These are phyloP conservation scores for Aureobasidium namibiae DNA, from an alignment of 2,329 filamentous ascomycete genomes.

Conservation along the genomic window DNA sequence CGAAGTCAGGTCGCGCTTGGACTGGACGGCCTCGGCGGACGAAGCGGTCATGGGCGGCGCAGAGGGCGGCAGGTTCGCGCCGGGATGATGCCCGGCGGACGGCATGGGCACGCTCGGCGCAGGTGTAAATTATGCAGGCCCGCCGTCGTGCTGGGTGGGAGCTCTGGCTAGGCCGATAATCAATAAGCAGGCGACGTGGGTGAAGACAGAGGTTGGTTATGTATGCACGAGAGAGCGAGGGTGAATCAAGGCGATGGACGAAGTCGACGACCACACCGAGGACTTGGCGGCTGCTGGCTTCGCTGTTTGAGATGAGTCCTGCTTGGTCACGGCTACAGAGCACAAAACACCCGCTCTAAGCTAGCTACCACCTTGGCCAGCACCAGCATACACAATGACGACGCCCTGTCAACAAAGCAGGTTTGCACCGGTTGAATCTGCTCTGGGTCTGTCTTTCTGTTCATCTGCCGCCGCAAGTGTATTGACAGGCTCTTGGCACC, in stretches of 20 bases:
- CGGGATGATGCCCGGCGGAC: constrained; percentile 25
- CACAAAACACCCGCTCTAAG: neutral
- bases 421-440: neutral
- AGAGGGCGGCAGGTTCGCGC: constrained; percentile 11
- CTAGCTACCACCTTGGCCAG: neutral
- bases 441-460: neutral
- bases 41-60: constrained; percentile 26
- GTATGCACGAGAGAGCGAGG: neutral
- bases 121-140: constrained; percentile 6
- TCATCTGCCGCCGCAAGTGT: neutral
- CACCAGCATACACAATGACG: neutral
- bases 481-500: neutral
- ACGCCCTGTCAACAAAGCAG: constrained; percentile 1
- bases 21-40: constrained; percentile 61
- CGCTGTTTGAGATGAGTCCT: neutral
- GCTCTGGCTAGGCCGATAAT: neutral
- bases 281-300: neutral
- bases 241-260: neutral
- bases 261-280: neutral
- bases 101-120: constrained; percentile 30
- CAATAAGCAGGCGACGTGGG: constrained; percentile 3
- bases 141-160: constrained; percentile 3
- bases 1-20: constrained; percentile 78
- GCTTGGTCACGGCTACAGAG: neutral
- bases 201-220: neutral